These are phyloP conservation scores for Capsella rubella DNA, from an alignment of 441 rosid species.

Conservation along the genomic window DNA sequence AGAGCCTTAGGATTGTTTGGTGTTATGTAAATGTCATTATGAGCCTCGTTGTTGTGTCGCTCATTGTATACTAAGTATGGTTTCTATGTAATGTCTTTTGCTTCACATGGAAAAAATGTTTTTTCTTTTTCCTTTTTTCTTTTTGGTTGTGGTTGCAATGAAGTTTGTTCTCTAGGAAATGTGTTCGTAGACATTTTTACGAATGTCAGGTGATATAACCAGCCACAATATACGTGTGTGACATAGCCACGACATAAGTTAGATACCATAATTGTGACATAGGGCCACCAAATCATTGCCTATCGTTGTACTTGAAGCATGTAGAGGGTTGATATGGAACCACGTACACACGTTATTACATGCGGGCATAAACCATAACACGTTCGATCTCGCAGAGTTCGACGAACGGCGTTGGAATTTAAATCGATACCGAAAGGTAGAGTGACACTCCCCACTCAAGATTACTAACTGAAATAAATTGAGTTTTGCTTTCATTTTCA, in stretches of 20 bases:
- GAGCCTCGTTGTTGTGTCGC: conserved; percentile 21
- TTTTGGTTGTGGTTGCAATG: neutral
- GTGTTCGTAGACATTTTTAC: too few relatives aligned
- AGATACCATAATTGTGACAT: conserved; percentile 8
- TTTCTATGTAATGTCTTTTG: conserved; percentile 29
- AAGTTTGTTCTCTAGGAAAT: too few relatives aligned
- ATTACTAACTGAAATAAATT: neutral
- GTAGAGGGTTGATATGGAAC: conserved; percentile 26
- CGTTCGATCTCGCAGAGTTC: conserved; percentile 26
- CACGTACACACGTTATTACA: conserved; percentile 32
- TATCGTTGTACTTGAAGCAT: neutral
- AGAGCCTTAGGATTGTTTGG: conserved; percentile 40
- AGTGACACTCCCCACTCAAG: neutral
- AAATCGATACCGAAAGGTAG: conserved; percentile 23
- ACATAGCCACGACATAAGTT: neutral
- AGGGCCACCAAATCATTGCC: conserved; percentile 22
- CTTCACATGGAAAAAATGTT: neutral
- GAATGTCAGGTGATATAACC: too few relatives aligned
- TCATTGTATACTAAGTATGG: conserved; percentile 35
- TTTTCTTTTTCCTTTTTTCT: neutral
- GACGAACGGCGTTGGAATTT: neutral
- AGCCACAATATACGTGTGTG: too few relatives aligned
- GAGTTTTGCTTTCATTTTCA: neutral
- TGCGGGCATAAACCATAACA: conserved; percentile 32
- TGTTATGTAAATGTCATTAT: conserved; percentile 38